These are phyloP conservation scores for Canariomyces notabilis DNA, from an alignment of 2,329 filamentous ascomycete genomes.

Conservation along the genomic window DNA sequence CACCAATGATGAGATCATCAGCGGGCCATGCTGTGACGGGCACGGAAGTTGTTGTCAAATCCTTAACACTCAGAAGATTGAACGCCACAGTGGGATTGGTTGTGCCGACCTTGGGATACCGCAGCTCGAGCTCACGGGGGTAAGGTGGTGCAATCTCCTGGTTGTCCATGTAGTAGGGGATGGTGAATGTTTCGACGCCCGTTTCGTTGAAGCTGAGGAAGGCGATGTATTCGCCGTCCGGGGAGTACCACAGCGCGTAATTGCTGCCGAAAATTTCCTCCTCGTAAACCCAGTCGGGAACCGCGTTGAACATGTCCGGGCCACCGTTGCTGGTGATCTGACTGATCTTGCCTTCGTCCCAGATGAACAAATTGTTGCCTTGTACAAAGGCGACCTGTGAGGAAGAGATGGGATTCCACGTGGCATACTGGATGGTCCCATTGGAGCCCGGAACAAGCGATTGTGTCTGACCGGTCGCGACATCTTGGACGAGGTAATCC, in stretches of 20 bases:
- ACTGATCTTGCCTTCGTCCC: constrained; percentile 47
- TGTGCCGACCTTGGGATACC: constrained; percentile 65
- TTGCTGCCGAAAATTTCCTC: constrained; percentile 51
- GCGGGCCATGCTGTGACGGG: constrained; percentile 52
- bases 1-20: constrained; percentile 60
- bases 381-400: constrained; percentile 60
- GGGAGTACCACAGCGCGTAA: constrained; percentile 52
- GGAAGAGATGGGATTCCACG: constrained; percentile 52
- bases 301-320: constrained; percentile 57
- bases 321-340: constrained; percentile 57
- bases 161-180: constrained; percentile 62
- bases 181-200: constrained; percentile 59
- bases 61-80: constrained; percentile 50
- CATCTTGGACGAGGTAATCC: constrained; percentile 60
- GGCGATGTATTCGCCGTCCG: constrained; percentile 49
- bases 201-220: constrained; percentile 59
- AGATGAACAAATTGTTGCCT: constrained; percentile 60
- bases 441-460: constrained; percentile 54
- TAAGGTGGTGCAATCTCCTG: constrained; percentile 55
- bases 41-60: constrained; percentile 41
- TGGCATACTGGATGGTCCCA: constrained; percentile 64
- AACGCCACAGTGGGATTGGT: constrained; percentile 62
- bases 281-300: constrained; percentile 62
- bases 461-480: constrained; percentile 48
- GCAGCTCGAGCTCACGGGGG: constrained; percentile 55